Conservation (phyloP, 2,329 filamentous ascomycete genomes). For the Colletotrichum ledebouriae region DNA sequence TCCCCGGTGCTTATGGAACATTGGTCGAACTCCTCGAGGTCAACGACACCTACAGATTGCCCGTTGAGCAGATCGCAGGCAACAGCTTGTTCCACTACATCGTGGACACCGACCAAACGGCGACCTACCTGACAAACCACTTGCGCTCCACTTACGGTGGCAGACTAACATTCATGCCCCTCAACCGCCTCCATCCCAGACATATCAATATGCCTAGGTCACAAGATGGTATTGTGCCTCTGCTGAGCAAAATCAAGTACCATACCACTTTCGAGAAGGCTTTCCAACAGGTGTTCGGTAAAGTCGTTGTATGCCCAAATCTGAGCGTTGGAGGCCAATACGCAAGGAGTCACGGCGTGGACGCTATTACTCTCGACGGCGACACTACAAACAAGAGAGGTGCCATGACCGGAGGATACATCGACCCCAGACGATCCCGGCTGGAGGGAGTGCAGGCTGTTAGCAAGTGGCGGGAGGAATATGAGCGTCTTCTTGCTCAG, state of each 20-base stretch:
- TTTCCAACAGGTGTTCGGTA: slow-evolving; percentile 95
- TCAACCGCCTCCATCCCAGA: slow-evolving; percentile 82
- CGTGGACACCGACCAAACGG: slow-evolving; percentile 91
- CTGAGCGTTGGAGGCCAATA: slow-evolving; percentile 90
- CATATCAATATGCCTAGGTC: slow-evolving; percentile 84
- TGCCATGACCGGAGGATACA: slow-evolving; percentile 93
- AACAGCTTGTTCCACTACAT: slow-evolving; percentile 96
- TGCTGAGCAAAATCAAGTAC: slow-evolving; percentile 87
- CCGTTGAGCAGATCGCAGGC: slow-evolving; percentile 93
- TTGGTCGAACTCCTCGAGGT: slow-evolving; percentile 94
- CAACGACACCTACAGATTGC: slow-evolving; percentile 84
- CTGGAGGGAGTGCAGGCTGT: slow-evolving; percentile 86
- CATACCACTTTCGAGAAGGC: slow-evolving; percentile 84
- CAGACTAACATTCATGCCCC: slow-evolving; percentile 93
- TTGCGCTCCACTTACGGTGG: slow-evolving; percentile 85
- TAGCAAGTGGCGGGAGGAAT: slow-evolving; percentile 80
- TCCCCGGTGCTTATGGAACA: slow-evolving; percentile 91
- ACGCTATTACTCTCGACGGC: slow-evolving; percentile 94
- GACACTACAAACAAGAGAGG: slow-evolving; percentile 96
- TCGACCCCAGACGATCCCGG: slow-evolving; percentile 87
- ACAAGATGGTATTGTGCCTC: slow-evolving; percentile 76
- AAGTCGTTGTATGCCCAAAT: slow-evolving; percentile 93
- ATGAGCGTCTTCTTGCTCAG: slow-evolving; percentile 75
- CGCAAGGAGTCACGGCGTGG: slow-evolving; percentile 89
- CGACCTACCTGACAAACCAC: slow-evolving; percentile 82